A percentile compares a stretch with the other conserved stretches of the same genome.
Conservation (phyloP, 163 green algal species). For the Chlorella variabilis region DNA sequence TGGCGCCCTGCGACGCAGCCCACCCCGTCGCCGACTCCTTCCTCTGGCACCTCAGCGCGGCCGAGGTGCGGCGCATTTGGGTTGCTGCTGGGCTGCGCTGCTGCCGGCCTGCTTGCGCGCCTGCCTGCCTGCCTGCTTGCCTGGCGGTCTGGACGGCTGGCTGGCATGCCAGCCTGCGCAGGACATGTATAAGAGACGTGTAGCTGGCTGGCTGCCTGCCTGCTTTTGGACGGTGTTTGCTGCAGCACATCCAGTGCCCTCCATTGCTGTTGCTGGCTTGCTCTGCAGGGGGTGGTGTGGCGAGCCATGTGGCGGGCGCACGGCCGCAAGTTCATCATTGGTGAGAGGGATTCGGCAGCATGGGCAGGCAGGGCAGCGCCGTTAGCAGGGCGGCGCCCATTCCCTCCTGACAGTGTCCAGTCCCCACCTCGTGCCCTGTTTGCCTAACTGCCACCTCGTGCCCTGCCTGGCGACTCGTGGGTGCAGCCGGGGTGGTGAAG, state of each 20-base stretch:
- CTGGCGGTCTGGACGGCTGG: too few relatives aligned
- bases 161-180: too few relatives aligned
- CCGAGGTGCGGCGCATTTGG: slow-evolving; percentile 38
- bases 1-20: slow-evolving; percentile 61
- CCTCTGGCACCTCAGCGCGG: slow-evolving; percentile 53
- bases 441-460: too few relatives aligned
- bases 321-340: slow-evolving; percentile 53
- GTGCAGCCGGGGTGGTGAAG: slow-evolving; percentile 74
- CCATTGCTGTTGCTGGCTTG: background rate
- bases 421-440: too few relatives aligned
- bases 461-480: background rate
- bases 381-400: background rate
- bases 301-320: slow-evolving; percentile 58
- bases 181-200: too few relatives aligned
- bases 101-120: too few relatives aligned
- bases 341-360: too few relatives aligned
- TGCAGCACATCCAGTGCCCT: background rate
- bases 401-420: background rate
- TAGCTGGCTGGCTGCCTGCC: background rate
- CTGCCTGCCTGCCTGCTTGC: too few relatives aligned
- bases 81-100: too few relatives aligned
- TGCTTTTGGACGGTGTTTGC: too few relatives aligned
- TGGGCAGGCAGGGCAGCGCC: too few relatives aligned
- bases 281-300: slow-evolving; percentile 59
- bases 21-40: slow-evolving; percentile 52